Conservation (phyloP, 2,329 filamentous ascomycete species). For the Ceratocystis albifundus region DNA sequence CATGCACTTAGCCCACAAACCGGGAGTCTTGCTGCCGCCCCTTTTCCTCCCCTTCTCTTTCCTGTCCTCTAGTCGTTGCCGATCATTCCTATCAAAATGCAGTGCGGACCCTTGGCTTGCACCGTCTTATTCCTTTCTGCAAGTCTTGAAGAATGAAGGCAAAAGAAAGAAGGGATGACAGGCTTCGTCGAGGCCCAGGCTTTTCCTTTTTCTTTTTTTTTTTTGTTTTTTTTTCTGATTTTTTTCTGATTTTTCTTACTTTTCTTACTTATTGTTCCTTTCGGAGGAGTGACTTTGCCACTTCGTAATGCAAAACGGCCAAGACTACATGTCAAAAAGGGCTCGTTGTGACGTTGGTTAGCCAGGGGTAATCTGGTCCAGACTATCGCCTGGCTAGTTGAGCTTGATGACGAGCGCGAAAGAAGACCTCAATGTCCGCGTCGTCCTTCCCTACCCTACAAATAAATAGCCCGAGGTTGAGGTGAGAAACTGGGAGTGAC, state of each 20-base stretch:
- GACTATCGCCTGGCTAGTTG: not conserved
- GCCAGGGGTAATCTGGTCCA: not conserved
- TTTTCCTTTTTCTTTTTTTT: not conserved
- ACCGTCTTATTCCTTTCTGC: not conserved
- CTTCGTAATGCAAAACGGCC: not conserved
- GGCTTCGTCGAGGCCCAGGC: not conserved
- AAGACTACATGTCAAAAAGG: not conserved
- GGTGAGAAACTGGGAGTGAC: too few relatives aligned
- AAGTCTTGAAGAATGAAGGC: not conserved
- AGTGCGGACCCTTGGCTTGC: not conserved
- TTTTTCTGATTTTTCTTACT: not conserved
- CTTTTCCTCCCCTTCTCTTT: not conserved
- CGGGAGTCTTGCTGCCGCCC: not conserved
- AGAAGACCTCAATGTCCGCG: not conserved
- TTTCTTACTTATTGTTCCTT: too few relatives aligned
- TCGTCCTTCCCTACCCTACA: not conserved
- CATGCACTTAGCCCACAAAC: not conserved
- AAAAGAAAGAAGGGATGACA: slow-evolving; percentile 11
- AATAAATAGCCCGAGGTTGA: too few relatives aligned
- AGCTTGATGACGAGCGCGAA: not conserved
- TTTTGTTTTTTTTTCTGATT: not conserved
- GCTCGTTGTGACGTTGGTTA: not conserved
- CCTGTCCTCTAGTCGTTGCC: not conserved
- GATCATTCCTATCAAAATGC: not conserved
- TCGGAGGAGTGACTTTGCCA: not conserved